Evolutionary conservation across 495 filamentous ascomycete species (phyloP).

Genomic region (Margaritispora aquatica): DNA sequence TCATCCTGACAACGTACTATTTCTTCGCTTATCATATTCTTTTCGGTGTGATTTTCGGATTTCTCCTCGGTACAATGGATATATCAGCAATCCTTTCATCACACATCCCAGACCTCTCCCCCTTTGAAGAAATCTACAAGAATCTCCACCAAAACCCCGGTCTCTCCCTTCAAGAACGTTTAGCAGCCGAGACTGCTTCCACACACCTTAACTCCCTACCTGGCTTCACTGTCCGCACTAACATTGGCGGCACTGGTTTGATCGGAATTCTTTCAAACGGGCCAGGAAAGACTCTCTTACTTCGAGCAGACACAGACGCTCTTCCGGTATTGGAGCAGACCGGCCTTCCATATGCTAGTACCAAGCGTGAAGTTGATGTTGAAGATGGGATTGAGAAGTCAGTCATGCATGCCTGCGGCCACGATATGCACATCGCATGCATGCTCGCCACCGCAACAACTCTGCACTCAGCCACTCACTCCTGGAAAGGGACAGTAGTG

Average conservation of each 20-base stretch:
- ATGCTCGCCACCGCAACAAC: slow-evolving; percentile 45
- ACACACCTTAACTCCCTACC: slow-evolving; percentile 30
- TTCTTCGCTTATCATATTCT: not conserved
- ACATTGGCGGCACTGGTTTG: slow-evolving; percentile 53
- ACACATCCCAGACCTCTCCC: slow-evolving; percentile 24
- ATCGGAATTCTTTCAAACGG: slow-evolving; percentile 52
- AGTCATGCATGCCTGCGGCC: slow-evolving; percentile 64
- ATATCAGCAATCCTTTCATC: slow-evolving; percentile 18
- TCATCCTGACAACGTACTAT: not conserved
- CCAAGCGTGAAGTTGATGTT: slow-evolving; percentile 28
- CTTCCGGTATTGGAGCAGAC: slow-evolving; percentile 53
- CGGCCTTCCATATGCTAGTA: slow-evolving; percentile 49
- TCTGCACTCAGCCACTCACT: slow-evolving; percentile 30
- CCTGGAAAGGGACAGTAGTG: slow-evolving; percentile 53
- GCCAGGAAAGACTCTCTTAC: slow-evolving; percentile 41
- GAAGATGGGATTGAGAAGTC: slow-evolving; percentile 39
- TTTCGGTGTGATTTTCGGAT: not conserved
- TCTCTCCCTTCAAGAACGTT: slow-evolving; percentile 41
- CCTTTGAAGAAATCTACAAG: slow-evolving; percentile 40
- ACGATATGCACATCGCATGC: slow-evolving; percentile 54
- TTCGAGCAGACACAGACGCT: slow-evolving; percentile 58
- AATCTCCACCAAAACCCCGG: slow-evolving; percentile 45
- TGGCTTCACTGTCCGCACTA: slow-evolving; percentile 37
- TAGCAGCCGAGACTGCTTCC: slow-evolving; percentile 36
- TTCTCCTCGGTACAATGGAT: slow-evolving; percentile 18